Evolutionary conservation across 768 basidiomycete genomes (phyloP).

Genomic region (Leccinum ochraceum): DNA sequence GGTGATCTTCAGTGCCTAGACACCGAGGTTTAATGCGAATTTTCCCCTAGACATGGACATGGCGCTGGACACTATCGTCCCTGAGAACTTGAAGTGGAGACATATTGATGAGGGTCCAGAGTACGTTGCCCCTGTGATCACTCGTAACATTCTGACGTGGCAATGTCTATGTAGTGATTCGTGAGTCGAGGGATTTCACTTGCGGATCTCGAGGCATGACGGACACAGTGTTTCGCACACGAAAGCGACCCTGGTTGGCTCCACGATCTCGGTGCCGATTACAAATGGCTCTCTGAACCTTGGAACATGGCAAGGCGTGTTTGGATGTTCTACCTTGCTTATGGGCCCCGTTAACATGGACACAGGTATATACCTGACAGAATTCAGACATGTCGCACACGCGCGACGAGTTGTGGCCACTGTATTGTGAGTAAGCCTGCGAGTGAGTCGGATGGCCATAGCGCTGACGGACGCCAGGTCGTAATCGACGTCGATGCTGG

Average conservation of each 20-base stretch:
- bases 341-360: constrained; percentile 4
- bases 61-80: constrained; percentile 87
- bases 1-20: constrained; percentile 31
- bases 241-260: constrained; percentile 83
- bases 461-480: constrained; percentile 13
- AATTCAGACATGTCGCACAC: constrained; percentile 74
- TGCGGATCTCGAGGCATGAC: constrained; percentile 1
- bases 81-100: constrained; percentile 76
- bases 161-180: constrained; percentile 58
- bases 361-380: constrained; percentile 81
- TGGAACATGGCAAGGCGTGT: constrained; percentile 90
- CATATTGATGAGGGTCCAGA: constrained; percentile 94
- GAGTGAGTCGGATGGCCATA: not conserved
- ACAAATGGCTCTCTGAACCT: constrained; percentile 74
- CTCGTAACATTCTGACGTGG: constrained; percentile 5
- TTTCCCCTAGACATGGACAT: constrained; percentile 81
- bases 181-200: constrained; percentile 42
- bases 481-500: constrained; percentile 1
- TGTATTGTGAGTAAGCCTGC: constrained; percentile 56
- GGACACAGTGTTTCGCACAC: constrained; percentile 78
- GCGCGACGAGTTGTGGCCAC: constrained; percentile 76
- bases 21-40: constrained; percentile 25
- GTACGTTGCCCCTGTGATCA: constrained; percentile 40
- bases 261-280: constrained; percentile 82
- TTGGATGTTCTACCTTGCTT: not conserved